Base-by-base conservation (phyloP, 164 flowering plant genomes). In the Nelumbo lutea region DNA sequence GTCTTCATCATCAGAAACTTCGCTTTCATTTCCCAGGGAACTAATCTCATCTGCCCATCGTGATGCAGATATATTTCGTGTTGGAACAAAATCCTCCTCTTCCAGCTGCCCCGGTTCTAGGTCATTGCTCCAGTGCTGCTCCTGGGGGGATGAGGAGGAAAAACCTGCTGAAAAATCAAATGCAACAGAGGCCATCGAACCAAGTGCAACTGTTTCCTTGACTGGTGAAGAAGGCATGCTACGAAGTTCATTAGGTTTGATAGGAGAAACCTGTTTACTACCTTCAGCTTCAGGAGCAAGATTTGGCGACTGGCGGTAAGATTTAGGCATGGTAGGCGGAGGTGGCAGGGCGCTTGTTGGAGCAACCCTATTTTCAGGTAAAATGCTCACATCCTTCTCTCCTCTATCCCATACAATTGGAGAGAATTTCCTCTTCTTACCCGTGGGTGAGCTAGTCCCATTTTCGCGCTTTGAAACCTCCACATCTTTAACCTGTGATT, bases 331-430 rank as follows among this genome's bases (percentile, higher is more conserved):
- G 3, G 68, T 42, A 1, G 78, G 69, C 47, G 70, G 64, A 47
- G 71, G 64, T 9, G 66, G 59, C 44, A 45, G 66, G 10, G 73
- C 68, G 47, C 9, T 48, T 1, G 52, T 48, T 0, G 78, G 56
- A 2, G 63, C 47, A 70, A 40, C 64, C 65, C 77, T 76, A 69
- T 38, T 70, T 64, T 74, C 79, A 1, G 77, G 58, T 2, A 66
- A n/a, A 39, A 15, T 73, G 51, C 46, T 70, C 13, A 59, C 72
- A 56, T 64, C 83, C 72, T 80, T 84, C 42, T 87, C 96, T 64
- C 89, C 96, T 72, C 83, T 83, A 71, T 95, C 96, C 97, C 97
- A 95, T 3, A 92, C 85, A 72, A 95, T 86, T 0, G 97, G 96
- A 4, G 97, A 82, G 72, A 85, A 95, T 77, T 89, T 95, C 80